phyloP scores from a whole-genome alignment of 352 stramenopile species.

The Phytophthora ramorum region DNA sequence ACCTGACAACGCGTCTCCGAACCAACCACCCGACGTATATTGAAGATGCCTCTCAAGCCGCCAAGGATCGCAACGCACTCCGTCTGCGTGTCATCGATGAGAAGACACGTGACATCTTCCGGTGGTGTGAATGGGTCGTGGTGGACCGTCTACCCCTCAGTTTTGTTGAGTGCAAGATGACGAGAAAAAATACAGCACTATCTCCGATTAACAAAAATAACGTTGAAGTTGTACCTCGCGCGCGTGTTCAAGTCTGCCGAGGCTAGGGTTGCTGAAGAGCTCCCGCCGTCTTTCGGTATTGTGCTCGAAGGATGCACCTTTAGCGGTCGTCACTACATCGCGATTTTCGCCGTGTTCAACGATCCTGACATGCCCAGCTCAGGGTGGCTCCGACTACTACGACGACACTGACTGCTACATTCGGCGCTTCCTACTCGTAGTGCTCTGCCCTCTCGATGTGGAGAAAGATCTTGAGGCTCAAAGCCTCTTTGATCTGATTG shows the following conservation, averaged over 20 bases:
- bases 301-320: conserved; percentile 20
- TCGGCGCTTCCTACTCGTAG: conserved; percentile 18
- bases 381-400: conserved; percentile 15
- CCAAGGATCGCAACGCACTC: conserved; percentile 9
- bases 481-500: conserved; percentile 24
- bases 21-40: conserved; percentile 6
- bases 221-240: conserved; percentile 6
- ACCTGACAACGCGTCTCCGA: conserved; percentile 13
- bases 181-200: neutral
- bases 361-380: conserved; percentile 1
- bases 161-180: conserved; percentile 8
- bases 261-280: conserved; percentile 10
- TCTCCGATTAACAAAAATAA: conserved; percentile 7
- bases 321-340: conserved; percentile 22
- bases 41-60: conserved; percentile 6
- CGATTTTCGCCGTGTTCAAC: conserved; percentile 26
- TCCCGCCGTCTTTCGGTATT: conserved; percentile 13
- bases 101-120: conserved; percentile 3
- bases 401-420: conserved; percentile 25
- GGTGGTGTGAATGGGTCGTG: conserved; percentile 5
- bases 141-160: conserved; percentile 1
- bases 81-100: conserved; percentile 5
- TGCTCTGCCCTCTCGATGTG: conserved; percentile 13
- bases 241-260: conserved; percentile 1
- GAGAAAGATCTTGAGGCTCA: conserved; percentile 15